Evolutionary conservation across 208 protist species (phyloP).

Genomic region (Leishmania lainsoni): DNA sequence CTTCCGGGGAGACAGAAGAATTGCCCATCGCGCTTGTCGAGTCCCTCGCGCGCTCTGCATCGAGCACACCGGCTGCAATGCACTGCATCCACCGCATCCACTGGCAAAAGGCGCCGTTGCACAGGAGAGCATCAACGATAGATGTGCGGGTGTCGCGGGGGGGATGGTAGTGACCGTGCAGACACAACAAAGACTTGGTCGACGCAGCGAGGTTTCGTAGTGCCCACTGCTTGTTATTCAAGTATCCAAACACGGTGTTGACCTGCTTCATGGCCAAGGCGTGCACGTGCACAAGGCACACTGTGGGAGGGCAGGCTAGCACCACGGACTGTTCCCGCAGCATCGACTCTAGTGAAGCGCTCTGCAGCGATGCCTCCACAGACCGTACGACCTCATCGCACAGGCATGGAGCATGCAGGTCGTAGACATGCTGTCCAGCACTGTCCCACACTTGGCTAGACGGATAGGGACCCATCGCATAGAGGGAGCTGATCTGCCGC

Average conservation of each 20-base stretch:
- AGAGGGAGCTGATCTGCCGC: constrained; percentile 45
- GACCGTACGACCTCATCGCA: constrained; percentile 35
- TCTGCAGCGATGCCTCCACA: constrained; percentile 33
- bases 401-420: constrained; percentile 35
- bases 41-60: not conserved
- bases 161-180: constrained; percentile 43
- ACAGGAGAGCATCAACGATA: constrained; percentile 43
- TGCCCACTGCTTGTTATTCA: constrained; percentile 54
- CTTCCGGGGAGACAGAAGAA: not conserved
- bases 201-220: constrained; percentile 32
- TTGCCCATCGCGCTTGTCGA: constrained; percentile 1
- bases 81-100: constrained; percentile 61
- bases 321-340: constrained; percentile 24
- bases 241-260: constrained; percentile 25
- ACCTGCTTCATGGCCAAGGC: constrained; percentile 36
- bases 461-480: constrained; percentile 34
- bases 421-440: constrained; percentile 27
- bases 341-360: constrained; percentile 12
- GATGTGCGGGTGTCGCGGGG: constrained; percentile 32
- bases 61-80: constrained; percentile 15
- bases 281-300: constrained; percentile 38
- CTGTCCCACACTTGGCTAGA: constrained; percentile 30
- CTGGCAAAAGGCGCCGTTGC: constrained; percentile 53
- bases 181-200: constrained; percentile 14
- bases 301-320: constrained; percentile 23